Evolutionary conservation across 805 yeast genomes (phyloP).

Genomic region (Saccharomycopsis sp.): DNA sequence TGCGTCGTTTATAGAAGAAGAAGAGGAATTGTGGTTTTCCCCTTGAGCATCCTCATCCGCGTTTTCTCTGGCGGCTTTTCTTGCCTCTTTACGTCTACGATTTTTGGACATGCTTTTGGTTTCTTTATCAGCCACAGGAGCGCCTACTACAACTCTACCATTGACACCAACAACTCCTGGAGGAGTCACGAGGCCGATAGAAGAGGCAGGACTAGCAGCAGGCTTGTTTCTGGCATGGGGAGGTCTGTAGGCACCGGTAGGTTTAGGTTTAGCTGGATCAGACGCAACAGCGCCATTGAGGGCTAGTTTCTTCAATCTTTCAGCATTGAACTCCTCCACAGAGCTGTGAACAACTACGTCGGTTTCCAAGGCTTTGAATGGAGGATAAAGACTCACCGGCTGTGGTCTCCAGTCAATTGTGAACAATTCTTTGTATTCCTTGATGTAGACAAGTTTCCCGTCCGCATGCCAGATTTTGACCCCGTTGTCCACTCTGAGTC

Average conservation of each 20-base stretch:
- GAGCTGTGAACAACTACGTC: constrained; percentile 62
- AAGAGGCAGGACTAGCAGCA: constrained; percentile 27
- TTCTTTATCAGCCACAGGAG: constrained; percentile 39
- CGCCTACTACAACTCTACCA: constrained; percentile 49
- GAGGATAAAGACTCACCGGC: constrained; percentile 29
- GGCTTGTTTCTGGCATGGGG: constrained; percentile 75
- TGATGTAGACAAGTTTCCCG: constrained; percentile 72
- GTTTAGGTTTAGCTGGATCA: constrained; percentile 39
- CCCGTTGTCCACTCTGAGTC: constrained; percentile 95
- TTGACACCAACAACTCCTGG: background rate
- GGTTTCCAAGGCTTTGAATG: constrained; percentile 35
- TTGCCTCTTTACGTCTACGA: constrained; percentile 67
- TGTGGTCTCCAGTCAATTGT: constrained; percentile 79
- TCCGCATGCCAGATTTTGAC: constrained; percentile 87
- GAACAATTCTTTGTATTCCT: constrained; percentile 76
- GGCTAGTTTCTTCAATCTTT: constrained; percentile 29
- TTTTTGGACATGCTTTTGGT: constrained; percentile 65
- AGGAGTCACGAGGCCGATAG: constrained; percentile 26
- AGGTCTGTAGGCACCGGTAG: constrained; percentile 91
- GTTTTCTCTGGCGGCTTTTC: constrained; percentile 30
- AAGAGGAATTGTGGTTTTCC: background rate
- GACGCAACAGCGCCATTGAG: constrained; percentile 22
- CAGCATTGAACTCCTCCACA: constrained; percentile 47
- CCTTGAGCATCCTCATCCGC: constrained; percentile 15
- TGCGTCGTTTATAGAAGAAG: constrained; percentile 23